A percentile compares a stretch with the other conserved stretches of the same genome.
Evolutionary conservation across 2,329 filamentous ascomycete species (phyloP).

Genomic region (Cladorrhinum sp.): DNA sequence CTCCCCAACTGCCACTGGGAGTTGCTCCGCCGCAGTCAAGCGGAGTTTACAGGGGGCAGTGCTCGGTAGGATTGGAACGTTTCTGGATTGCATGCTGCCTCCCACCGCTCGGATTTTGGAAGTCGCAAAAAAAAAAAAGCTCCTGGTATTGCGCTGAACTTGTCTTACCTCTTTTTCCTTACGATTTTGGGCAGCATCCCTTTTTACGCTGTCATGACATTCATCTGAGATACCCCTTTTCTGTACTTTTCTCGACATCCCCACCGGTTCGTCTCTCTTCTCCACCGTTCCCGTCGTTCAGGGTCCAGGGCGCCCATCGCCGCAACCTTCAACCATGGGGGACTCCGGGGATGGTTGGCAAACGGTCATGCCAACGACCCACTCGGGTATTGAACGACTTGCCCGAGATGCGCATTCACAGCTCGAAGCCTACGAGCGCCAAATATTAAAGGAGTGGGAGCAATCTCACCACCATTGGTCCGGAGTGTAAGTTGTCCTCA

Average conservation of each 20-base stretch:
- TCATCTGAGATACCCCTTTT: conserved; percentile 2
- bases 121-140: conserved; percentile 1
- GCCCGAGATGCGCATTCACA: conserved; percentile 20
- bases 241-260: background rate
- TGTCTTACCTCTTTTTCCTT: background rate
- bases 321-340: conserved; percentile 22
- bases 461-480: conserved; percentile 29
- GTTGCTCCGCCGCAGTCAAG: conserved; percentile 12
- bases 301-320: conserved; percentile 1
- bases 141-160: background rate
- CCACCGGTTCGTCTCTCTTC: conserved; percentile 6
- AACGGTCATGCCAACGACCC: conserved; percentile 29
- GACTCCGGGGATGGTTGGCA: conserved; percentile 29
- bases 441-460: conserved; percentile 30
- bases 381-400: conserved; percentile 27
- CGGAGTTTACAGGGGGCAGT: conserved; percentile 12
- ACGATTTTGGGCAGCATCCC: background rate
- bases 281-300: conserved; percentile 1
- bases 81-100: background rate
- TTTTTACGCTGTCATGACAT: background rate
- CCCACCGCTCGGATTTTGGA: background rate
- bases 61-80: conserved; percentile 10
- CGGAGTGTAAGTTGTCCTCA: conserved; percentile 25
- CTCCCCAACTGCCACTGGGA: background rate
- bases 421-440: conserved; percentile 28